Conservation (phyloP, 257 asterid species). For the Ophiorrhiza pumila region DNA sequence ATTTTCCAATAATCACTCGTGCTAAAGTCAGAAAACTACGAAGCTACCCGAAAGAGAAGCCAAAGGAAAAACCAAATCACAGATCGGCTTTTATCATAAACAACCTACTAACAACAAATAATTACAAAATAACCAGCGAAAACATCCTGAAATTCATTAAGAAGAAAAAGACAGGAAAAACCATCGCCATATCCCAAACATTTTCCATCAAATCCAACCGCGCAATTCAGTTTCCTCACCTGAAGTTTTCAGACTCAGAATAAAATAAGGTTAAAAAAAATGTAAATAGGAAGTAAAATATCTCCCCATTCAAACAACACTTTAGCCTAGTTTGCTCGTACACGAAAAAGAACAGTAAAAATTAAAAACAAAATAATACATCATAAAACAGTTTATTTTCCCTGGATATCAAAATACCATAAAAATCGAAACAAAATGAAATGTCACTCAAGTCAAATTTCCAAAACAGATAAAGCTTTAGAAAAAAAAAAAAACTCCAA, state of each 20-base stretch:
- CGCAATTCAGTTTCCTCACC: neutral
- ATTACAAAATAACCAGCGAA: neutral
- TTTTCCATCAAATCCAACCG: neutral
- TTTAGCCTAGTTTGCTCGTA: no score
- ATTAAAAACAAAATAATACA: neutral
- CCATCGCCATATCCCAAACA: neutral
- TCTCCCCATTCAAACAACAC: neutral
- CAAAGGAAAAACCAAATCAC: neutral
- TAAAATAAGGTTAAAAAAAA: neutral
- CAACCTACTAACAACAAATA: neutral
- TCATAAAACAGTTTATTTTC: neutral
- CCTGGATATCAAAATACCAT: neutral
- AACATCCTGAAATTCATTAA: neutral
- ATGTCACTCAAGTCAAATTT: neutral
- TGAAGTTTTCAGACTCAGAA: neutral
- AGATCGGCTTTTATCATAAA: constrained; percentile 10
- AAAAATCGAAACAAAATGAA: neutral
- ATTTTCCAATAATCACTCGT: neutral
- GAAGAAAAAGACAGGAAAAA: neutral
- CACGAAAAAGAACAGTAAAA: neutral
- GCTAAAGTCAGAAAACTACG: neutral
- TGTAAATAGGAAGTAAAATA: neutral
- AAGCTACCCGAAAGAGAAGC: neutral
- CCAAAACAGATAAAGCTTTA: neutral
- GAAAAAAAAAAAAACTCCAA: neutral